A percentile compares a stretch with the other conserved stretches of the same genome.
Evolutionary conservation across 495 filamentous ascomycete species (phyloP).

Genomic region (Talaromyces ruber): DNA sequence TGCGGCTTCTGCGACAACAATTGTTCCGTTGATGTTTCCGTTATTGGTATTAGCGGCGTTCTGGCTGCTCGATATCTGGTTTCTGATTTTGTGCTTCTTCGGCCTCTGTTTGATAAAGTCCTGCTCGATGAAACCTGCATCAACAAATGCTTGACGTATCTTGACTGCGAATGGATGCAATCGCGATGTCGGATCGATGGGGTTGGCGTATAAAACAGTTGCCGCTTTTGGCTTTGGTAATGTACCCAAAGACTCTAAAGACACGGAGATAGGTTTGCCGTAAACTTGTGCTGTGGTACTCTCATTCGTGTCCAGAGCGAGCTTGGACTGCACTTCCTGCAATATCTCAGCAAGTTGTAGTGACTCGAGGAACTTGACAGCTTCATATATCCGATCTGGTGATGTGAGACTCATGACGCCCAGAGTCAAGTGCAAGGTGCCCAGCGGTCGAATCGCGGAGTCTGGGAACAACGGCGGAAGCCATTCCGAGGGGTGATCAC

Average conservation of each 20-base stretch:
- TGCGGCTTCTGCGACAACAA: not conserved
- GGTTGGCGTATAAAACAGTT: conserved; percentile 48
- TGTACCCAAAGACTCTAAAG: conserved; percentile 29
- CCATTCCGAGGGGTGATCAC: conserved; percentile 10
- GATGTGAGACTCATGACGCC: conserved; percentile 74
- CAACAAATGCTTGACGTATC: conserved; percentile 51
- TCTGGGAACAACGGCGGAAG: conserved; percentile 34
- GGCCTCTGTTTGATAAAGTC: conserved; percentile 27
- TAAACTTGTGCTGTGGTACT: not conserved
- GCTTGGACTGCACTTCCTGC: conserved; percentile 14
- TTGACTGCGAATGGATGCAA: conserved; percentile 55
- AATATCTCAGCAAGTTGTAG: conserved; percentile 48
- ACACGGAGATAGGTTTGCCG: conserved; percentile 13
- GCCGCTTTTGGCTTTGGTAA: conserved; percentile 22
- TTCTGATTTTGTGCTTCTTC: conserved; percentile 8
- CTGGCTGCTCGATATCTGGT: not conserved
- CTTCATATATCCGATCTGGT: conserved; percentile 47
- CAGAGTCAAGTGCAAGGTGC: conserved; percentile 76
- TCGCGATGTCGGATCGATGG: conserved; percentile 44
- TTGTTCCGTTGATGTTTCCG: not conserved
- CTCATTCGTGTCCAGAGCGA: not conserved
- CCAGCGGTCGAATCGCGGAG: conserved; percentile 65
- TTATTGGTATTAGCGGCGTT: not conserved
- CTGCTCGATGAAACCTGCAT: conserved; percentile 50
- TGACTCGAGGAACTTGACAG: conserved; percentile 42